Conservation (phyloP, 2,329 filamentous ascomycete genomes). For the Pseudocercospora macadamiae region DNA sequence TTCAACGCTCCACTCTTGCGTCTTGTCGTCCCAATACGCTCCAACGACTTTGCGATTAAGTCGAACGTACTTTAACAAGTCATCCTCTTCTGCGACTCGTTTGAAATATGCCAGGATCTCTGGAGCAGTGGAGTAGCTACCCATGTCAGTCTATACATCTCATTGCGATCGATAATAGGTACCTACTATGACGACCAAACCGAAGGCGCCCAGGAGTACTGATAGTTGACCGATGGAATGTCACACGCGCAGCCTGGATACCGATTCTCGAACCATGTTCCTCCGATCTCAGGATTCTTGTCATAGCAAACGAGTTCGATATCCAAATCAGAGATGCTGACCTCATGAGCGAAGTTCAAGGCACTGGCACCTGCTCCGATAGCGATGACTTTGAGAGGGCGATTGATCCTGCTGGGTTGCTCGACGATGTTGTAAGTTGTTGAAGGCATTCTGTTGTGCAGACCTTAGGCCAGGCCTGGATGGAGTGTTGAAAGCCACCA, state of each 20-base stretch:
- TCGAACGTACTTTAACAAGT: slow-evolving; percentile 48
- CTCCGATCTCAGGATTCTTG: slow-evolving; percentile 23
- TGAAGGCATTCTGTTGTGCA: background rate
- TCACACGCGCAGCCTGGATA: slow-evolving; percentile 47
- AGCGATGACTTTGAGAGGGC: background rate
- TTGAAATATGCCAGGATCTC: slow-evolving; percentile 54
- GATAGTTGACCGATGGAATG: slow-evolving; percentile 50
- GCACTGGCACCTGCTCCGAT: background rate
- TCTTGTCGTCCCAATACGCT: slow-evolving; percentile 46
- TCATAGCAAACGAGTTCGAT: background rate
- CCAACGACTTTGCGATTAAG: slow-evolving; percentile 46
- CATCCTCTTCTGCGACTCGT: slow-evolving; percentile 44
- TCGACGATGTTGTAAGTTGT: background rate
- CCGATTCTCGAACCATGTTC: slow-evolving; percentile 28
- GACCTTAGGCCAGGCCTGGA: too few relatives aligned
- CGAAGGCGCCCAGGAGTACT: slow-evolving; percentile 53
- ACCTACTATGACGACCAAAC: background rate
- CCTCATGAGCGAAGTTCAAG: background rate
- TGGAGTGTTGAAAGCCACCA: too few relatives aligned
- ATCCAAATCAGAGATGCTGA: background rate
- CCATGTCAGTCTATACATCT: background rate
- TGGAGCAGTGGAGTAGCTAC: slow-evolving; percentile 47
- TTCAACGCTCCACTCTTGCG: slow-evolving; percentile 39
- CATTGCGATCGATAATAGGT: slow-evolving; percentile 8
- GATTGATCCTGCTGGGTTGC: background rate